Base-by-base conservation (phyloP, 2,329 filamentous ascomycete species). In the Talaromyces sp. region DNA sequence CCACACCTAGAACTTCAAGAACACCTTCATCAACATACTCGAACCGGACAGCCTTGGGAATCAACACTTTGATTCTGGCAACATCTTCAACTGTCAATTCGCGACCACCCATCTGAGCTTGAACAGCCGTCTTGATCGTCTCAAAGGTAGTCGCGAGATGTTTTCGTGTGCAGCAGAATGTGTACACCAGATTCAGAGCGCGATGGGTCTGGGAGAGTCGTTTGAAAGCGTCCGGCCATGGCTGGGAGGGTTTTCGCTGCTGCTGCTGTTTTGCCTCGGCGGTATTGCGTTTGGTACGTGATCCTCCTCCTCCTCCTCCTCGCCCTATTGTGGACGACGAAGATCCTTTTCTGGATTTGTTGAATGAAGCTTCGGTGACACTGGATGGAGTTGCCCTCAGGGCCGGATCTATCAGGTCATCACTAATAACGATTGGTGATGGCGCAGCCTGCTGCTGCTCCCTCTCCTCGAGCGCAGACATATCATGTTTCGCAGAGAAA, bases 101-200 rank as follows among this genome's bases (percentile, higher is more conserved):
- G 27, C 86, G 84, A 1, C 74, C 75, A 71, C 90, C 89, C 66
- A 88, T 93, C 73, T 97, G 92, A 0, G 86, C 86, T 76, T 97
- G 92, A 0, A 98, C 94, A 0, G 94, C 87, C 9, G 87, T 85
- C 70, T 89, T 92, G 56, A 99, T 90, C 6, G 90, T 97, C 16
- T 95, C 90, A 69, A 97, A 92, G 0, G 94, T 97, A 0, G 95
- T 98, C 0, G 91, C 88, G 33, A 98, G 84, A 72, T 98, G 91
- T 74, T 96, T 97, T 54, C 95, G 88, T 1, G 94, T 94, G 74
- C 89, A 95, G 79, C 92, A 96, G 74, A 99, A 98, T 0, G 95
- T 98, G 72, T 92, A 97, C 0, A 98, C 92, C 1, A 98, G 80
- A 71, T 97, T 99, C 66, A 99, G 80, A 1, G 95, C 94, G 67